Conservation (phyloP, 108 stramenopile genomes). For the Cylindrotheca fusiformis region DNA sequence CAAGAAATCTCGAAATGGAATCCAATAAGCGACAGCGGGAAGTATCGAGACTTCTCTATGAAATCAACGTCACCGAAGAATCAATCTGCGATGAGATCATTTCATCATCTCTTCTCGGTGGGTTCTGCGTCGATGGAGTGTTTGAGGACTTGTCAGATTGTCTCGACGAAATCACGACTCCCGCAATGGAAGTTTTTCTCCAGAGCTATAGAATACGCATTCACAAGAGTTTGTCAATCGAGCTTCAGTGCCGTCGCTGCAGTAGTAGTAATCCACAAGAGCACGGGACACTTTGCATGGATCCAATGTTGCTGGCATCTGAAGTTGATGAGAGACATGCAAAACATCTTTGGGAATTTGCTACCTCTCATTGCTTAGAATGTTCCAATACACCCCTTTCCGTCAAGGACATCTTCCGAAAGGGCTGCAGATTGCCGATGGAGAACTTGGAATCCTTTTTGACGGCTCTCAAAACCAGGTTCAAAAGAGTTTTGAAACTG, state of each 20-base stretch:
- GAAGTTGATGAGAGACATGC: neutral
- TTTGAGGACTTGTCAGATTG: neutral
- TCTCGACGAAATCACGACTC: neutral
- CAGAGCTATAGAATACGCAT: too few species aligned
- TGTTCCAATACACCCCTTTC: neutral
- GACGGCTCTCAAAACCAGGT: neutral
- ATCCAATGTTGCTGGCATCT: neutral
- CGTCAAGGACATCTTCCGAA: neutral
- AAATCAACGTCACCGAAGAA: neutral
- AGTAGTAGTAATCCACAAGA: neutral
- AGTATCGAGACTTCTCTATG: too few species aligned
- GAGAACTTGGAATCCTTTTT: neutral
- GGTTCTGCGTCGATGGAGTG: neutral
- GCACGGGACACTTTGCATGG: neutral
- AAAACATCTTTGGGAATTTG: conserved; percentile 1
- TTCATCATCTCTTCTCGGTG: neutral
- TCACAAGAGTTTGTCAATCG: too few species aligned
- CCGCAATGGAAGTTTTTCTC: neutral
- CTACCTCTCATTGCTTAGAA: neutral
- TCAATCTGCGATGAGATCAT: neutral
- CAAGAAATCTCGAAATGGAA: too few species aligned
- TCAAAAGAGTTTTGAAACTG: neutral
- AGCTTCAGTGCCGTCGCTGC: neutral
- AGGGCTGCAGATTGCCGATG: neutral
- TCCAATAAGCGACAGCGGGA: too few species aligned